These are phyloP conservation scores for Pelargonium australe DNA, from an alignment of 441 rosid genomes.

Conservation along the genomic window DNA sequence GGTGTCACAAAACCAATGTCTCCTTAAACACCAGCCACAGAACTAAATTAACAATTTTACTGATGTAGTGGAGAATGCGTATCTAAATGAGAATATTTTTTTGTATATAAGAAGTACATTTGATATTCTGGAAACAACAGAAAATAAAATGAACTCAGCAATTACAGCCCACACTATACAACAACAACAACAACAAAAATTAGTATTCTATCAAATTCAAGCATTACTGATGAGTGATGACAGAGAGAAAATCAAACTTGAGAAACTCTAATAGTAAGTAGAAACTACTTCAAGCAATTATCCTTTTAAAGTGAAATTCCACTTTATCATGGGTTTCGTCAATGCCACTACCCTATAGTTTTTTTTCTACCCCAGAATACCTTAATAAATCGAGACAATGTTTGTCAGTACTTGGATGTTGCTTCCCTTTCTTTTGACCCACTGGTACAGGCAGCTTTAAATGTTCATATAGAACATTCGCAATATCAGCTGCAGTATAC, in stretches of 20 bases:
- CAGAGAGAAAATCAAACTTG: too few relatives aligned
- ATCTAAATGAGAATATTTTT: too few relatives aligned
- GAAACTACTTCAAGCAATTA: too few relatives aligned
- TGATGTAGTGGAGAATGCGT: too few relatives aligned
- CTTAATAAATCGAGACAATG: constrained; percentile 84
- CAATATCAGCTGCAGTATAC: constrained; percentile 75
- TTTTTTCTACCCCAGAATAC: constrained; percentile 29
- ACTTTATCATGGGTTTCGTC: too few relatives aligned
- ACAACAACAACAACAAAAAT: neutral
- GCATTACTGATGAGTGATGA: too few relatives aligned
- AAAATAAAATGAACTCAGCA: neutral
- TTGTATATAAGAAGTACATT: neutral
- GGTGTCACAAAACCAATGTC: neutral
- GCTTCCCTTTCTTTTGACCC: constrained; percentile 58
- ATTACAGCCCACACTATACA: neutral
- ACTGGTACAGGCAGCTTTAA: constrained; percentile 79
- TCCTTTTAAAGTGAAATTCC: too few relatives aligned
- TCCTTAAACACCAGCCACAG: too few relatives aligned
- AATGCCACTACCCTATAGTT: too few relatives aligned
- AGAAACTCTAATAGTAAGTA: too few relatives aligned
- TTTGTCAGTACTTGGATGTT: constrained; percentile 90
- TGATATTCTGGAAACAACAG: neutral
- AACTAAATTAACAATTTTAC: too few relatives aligned
- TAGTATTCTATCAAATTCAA: neutral
- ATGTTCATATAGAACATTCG: constrained; percentile 75